phyloP scores from a whole-genome alignment of 2,329 filamentous ascomycete species.

The Verticillium nubilum region DNA sequence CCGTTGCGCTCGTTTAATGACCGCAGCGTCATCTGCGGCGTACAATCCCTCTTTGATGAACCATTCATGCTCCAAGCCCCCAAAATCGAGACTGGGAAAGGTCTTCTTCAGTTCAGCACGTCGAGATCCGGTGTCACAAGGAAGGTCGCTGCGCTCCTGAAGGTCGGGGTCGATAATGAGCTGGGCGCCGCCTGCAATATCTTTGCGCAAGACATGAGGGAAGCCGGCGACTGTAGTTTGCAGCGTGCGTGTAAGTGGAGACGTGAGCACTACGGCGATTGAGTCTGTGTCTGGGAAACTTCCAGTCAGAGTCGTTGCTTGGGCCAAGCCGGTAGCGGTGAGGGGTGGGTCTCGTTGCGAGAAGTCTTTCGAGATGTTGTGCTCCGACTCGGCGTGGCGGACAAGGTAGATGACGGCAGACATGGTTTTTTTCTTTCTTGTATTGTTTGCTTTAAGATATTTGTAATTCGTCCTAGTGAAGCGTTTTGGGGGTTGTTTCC shows the following conservation, averaged over 20 bases:
- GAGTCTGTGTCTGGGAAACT: slow-evolving; percentile 6
- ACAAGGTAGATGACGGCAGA: slow-evolving; percentile 9
- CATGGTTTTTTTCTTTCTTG: not conserved
- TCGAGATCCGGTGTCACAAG: slow-evolving; percentile 18
- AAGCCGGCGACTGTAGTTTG: slow-evolving; percentile 10
- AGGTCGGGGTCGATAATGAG: slow-evolving; percentile 15
- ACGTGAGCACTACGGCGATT: slow-evolving; percentile 10
- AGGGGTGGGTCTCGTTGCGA: slow-evolving; percentile 10
- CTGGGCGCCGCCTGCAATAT: slow-evolving; percentile 1
- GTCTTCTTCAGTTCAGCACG: slow-evolving; percentile 3
- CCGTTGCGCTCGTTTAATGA: slow-evolving; percentile 9
- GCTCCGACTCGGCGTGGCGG: slow-evolving; percentile 12
- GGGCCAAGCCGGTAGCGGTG: slow-evolving; percentile 4
- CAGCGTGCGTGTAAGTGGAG: slow-evolving; percentile 11
- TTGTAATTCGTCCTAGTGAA: not conserved
- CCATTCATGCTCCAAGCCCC: slow-evolving; percentile 10
- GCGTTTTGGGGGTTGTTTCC: too few species aligned
- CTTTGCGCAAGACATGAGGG: slow-evolving; percentile 3
- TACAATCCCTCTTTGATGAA: slow-evolving; percentile 14
- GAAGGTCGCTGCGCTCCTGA: slow-evolving; percentile 18
- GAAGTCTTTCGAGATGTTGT: slow-evolving; percentile 13
- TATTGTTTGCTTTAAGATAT: not conserved
- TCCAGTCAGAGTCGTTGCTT: slow-evolving; percentile 4
- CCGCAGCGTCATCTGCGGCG: slow-evolving; percentile 14
- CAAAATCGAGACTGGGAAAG: slow-evolving; percentile 13